Base-by-base conservation (phyloP, 331 rosid species). In the Phaseolus coccineus region DNA sequence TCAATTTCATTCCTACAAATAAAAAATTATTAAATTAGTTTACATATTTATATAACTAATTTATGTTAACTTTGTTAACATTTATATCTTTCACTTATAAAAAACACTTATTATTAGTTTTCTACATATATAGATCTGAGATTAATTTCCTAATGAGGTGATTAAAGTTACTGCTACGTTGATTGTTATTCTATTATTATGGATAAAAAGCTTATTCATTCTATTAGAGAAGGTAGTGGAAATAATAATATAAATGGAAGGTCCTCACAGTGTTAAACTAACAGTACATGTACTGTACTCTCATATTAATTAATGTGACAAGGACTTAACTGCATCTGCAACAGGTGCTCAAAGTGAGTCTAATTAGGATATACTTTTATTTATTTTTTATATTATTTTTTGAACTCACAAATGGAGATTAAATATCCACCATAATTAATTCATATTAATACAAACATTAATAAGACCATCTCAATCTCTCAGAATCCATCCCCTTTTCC, bases 381-480 rank as follows among this genome's bases (percentile, higher is more conserved):
- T 33, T 9, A 2, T 11, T 62, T 11, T 62, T 62, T 5, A 13
- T 10, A 11, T 28, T 66, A 1, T 10, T 16, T 8, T 66, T 39
- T 0, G 5, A 28, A 1, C 6, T 55, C 61, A 19, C 5, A 61
- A 61, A 30, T 11, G 1, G 50, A 42, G 47, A 42, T 42, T 37
- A 27, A 37, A n/a, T 64, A 7, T 13, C 16, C 44, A 37, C 52
- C 80, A 81, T 71, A 80, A 52, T 79, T 68, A 79, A 62, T 28
- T 70, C 62, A 75, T 30, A 10, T 70, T 14, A 27, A 61, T 46
- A 46, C 28, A 61, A 30, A 37, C 53, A 2, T 31, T 66, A 42
- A 42, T 30, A 69, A 52, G 46, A 5, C 46, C 86, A 82, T 78
- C 80, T 47, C 11, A 63, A 53, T 68, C 10, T 55, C 44, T 64